phyloP scores from a whole-genome alignment of 78 protist genomes.

The Diacronema lutheri region DNA sequence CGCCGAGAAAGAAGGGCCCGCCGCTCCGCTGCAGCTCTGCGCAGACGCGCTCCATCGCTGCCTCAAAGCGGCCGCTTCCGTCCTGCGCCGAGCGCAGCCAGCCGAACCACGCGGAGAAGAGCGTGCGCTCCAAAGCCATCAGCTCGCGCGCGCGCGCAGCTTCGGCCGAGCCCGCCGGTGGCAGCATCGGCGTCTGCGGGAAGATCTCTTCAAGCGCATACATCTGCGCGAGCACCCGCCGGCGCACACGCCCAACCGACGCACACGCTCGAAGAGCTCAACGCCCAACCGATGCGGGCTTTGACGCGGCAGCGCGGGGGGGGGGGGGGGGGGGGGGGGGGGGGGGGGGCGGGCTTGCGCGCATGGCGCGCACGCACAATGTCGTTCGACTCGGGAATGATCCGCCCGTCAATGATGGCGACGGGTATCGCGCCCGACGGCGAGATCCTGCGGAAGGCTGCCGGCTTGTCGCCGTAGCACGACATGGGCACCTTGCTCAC shows the following conservation, averaged over 20 bases:
- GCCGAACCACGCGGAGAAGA: constrained; percentile 38
- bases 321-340: neutral
- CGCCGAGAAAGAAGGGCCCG: constrained; percentile 40
- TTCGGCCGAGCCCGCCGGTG: neutral
- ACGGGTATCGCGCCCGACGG: constrained; percentile 44
- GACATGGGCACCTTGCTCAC: constrained; percentile 36
- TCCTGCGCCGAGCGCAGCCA: constrained; percentile 4
- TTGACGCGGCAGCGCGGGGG: neutral
- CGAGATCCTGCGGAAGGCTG: neutral
- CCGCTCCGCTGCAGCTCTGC: neutral
- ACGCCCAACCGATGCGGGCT: neutral
- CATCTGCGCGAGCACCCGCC: neutral
- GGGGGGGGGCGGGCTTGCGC: neutral
- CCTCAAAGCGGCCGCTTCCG: neutral
- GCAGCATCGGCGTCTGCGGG: neutral
- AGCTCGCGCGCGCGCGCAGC: neutral
- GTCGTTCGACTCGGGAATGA: constrained; percentile 24
- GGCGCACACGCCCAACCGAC: too few species aligned
- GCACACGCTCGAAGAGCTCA: neutral
- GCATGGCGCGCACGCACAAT: neutral
- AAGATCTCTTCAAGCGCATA: neutral
- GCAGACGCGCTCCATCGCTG: neutral
- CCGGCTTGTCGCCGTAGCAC: constrained; percentile 49
- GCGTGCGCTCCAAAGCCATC: constrained; percentile 1
- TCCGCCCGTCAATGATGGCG: constrained; percentile 20